Evolutionary conservation across 106 monocot species (phyloP).

Genomic region (Apostasia ramifera): DNA sequence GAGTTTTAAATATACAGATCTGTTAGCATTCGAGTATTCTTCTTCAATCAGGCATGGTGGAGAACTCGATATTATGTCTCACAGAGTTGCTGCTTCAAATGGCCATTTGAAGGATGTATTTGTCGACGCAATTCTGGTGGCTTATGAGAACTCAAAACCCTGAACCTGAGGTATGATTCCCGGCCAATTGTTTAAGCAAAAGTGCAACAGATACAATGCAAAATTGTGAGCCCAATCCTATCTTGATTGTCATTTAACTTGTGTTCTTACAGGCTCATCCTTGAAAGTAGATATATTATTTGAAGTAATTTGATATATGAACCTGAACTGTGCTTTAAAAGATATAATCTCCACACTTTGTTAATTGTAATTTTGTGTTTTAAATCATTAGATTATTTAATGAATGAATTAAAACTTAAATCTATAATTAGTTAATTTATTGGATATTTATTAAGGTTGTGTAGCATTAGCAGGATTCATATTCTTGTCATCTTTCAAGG

Average conservation of each 20-base stretch:
- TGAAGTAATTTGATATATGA: no score
- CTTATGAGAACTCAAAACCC: constrained; percentile 6
- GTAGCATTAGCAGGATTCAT: no score
- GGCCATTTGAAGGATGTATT: constrained; percentile 68
- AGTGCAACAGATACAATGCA: not conserved
- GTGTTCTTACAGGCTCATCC: not conserved
- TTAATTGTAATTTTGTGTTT: no score
- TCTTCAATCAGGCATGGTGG: constrained; percentile 43
- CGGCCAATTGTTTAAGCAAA: not conserved
- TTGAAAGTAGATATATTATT: not conserved
- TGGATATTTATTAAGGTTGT: no score
- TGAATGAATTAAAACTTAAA: no score
- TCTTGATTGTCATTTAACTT: not conserved
- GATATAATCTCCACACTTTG: no score
- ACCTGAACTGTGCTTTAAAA: not conserved
- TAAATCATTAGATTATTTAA: no score
- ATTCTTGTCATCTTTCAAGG: no score
- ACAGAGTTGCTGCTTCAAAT: constrained; percentile 81
- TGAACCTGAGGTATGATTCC: not conserved
- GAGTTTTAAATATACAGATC: not conserved
- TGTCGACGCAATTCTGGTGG: constrained; percentile 36
- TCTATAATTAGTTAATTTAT: no score
- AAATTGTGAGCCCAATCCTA: not conserved
- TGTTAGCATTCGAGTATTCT: not conserved
- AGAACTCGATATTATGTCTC: constrained; percentile 68